Percentiles rank a stretch among this genome's conserved stretches.
Evolutionary conservation across 768 basidiomycete species (phyloP).

Genomic region (Pleurotus platypus): DNA sequence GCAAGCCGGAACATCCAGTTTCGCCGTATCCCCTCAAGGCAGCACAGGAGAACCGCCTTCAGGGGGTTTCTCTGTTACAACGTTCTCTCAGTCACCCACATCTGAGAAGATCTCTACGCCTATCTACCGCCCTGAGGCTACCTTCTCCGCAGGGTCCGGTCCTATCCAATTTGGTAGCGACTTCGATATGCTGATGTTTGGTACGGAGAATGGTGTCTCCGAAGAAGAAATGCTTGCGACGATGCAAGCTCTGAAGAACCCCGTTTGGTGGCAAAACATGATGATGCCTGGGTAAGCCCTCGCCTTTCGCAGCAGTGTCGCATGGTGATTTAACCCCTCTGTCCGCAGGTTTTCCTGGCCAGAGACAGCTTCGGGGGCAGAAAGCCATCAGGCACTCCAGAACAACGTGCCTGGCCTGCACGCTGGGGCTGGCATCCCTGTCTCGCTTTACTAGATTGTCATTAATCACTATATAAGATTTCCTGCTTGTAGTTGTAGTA

Average conservation of each 20-base stretch:
- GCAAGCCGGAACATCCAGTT: conserved; percentile 18
- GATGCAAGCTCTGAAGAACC: conserved; percentile 70
- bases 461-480: too few species aligned
- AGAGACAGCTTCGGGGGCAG: neutral
- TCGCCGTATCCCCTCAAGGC: conserved; percentile 18
- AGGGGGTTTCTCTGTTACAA: conserved; percentile 14
- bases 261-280: conserved; percentile 73
- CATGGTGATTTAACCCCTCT: conserved; percentile 3
- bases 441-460: neutral
- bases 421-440: neutral
- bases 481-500: too few species aligned
- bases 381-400: neutral
- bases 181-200: conserved; percentile 30
- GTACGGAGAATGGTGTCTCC: conserved; percentile 26
- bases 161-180: conserved; percentile 40
- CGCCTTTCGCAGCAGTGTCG: neutral
- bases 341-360: conserved; percentile 9
- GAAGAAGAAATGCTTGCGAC: conserved; percentile 65
- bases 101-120: conserved; percentile 28
- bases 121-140: conserved; percentile 44
- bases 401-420: neutral
- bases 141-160: conserved; percentile 37
- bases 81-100: conserved; percentile 12
- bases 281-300: conserved; percentile 75
- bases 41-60: conserved; percentile 12